Evolutionary conservation across 2,329 filamentous ascomycete genomes (phyloP).

Genomic region (Emergomyces orientalis): DNA sequence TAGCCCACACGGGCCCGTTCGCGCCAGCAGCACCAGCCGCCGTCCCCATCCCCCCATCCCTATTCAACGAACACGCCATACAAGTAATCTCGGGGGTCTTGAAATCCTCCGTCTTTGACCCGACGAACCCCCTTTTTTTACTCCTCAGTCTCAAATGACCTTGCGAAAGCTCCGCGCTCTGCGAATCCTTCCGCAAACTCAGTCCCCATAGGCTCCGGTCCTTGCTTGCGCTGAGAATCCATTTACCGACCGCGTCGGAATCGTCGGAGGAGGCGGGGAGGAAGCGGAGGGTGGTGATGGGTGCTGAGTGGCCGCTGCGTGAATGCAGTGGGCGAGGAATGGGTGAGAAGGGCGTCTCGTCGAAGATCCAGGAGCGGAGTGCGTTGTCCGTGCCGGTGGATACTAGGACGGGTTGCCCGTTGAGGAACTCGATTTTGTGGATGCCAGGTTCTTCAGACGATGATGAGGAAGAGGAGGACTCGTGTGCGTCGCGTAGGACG

Average conservation of each 20-base stretch:
- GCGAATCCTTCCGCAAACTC: constrained; percentile 87
- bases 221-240: constrained; percentile 79
- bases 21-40: constrained; percentile 41
- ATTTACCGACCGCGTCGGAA: constrained; percentile 80
- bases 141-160: constrained; percentile 80
- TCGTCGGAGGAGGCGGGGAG: constrained; percentile 83
- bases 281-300: constrained; percentile 74
- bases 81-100: constrained; percentile 89
- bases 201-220: constrained; percentile 94
- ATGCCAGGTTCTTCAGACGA: constrained; percentile 49
- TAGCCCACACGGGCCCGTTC: constrained; percentile 75
- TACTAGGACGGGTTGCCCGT: constrained; percentile 79
- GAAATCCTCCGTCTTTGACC: constrained; percentile 39
- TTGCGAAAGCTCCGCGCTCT: constrained; percentile 88
- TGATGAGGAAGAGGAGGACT: constrained; percentile 27
- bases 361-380: constrained; percentile 92
- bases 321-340: constrained; percentile 77
- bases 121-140: constrained; percentile 51
- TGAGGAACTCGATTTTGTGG: constrained; percentile 78
- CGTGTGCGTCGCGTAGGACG: constrained; percentile 78
- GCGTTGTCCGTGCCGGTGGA: constrained; percentile 91
- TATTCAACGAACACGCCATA: constrained; percentile 83
- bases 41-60: constrained; percentile 86
- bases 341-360: constrained; percentile 80
- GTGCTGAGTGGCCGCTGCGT: constrained; percentile 78